These are phyloP conservation scores for Acacia melanoxylon DNA, from an alignment of 306 rosid species.

Conservation along the genomic window DNA sequence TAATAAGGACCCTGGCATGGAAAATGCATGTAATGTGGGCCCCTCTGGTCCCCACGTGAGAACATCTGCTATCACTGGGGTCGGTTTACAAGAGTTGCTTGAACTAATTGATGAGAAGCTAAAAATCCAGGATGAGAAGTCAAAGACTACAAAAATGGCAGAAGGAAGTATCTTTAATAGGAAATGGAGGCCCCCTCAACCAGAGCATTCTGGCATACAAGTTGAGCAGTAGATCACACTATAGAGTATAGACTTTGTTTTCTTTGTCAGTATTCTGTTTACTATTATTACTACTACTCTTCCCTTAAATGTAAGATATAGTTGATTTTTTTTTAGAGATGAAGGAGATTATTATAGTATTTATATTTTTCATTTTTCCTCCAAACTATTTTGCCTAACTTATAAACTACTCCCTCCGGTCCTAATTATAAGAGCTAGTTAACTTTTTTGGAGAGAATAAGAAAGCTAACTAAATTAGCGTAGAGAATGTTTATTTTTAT, in stretches of 20 bases:
- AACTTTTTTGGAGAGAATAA: too few relatives aligned
- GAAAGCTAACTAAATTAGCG: too few relatives aligned
- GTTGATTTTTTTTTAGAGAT: too few relatives aligned
- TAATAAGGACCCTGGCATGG: conserved; percentile 16
- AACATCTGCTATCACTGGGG: conserved; percentile 74
- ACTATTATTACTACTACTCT: not conserved
- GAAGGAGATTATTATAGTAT: too few relatives aligned
- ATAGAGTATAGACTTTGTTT: not conserved
- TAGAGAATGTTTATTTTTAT: too few relatives aligned
- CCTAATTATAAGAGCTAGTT: too few relatives aligned
- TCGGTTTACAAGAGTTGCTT: conserved; percentile 83
- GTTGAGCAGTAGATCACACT: conserved; percentile 43
- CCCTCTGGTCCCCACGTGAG: conserved; percentile 66
- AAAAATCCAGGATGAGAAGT: conserved; percentile 50
- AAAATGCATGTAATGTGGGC: conserved; percentile 24
- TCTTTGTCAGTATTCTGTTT: not conserved
- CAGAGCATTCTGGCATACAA: conserved; percentile 42
- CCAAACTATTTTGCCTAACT: too few relatives aligned
- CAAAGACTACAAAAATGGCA: conserved; percentile 43
- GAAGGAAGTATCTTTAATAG: conserved; percentile 51
- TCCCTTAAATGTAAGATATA: too few relatives aligned
- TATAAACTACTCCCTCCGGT: too few relatives aligned
- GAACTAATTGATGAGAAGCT: conserved; percentile 74
- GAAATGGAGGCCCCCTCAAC: conserved; percentile 83
- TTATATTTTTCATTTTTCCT: too few relatives aligned